These are phyloP conservation scores for Eucalyptus melliodora DNA, from an alignment of 345 rosid genomes.

Conservation along the genomic window DNA sequence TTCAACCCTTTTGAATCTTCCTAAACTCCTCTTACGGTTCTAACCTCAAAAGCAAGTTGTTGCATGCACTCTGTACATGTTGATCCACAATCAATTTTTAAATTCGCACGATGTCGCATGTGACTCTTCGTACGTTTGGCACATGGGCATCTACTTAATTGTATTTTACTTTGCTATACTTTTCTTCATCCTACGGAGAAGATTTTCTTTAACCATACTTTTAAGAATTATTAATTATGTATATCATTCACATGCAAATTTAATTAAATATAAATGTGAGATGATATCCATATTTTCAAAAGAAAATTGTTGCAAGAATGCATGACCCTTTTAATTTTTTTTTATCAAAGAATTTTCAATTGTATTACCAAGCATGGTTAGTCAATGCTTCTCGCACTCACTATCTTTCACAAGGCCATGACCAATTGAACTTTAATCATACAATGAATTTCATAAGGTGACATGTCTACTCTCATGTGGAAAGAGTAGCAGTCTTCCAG, in stretches of 20 bases:
- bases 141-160: not conserved
- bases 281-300: not conserved
- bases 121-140: not conserved
- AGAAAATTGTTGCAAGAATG: not conserved
- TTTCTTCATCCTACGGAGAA: not conserved
- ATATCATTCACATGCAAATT: not conserved
- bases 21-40: not conserved
- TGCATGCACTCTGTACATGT: not conserved
- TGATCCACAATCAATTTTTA: not conserved
- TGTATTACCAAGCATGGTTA: not conserved
- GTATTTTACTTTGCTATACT: not conserved
- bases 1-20: not conserved
- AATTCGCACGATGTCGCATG: not conserved
- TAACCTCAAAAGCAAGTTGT: not conserved
- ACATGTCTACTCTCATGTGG: not conserved
- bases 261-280: not conserved
- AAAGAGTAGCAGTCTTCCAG: not conserved
- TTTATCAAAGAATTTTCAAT: accelerated
- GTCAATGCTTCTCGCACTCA: not conserved
- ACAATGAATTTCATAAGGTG: not conserved
- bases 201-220: not conserved
- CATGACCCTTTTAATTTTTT: not conserved
- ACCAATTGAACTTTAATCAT: not conserved
- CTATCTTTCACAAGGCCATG: not conserved
- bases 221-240: not conserved